phyloP scores from a whole-genome alignment of 768 basidiomycete genomes.

The Podaxis sp. region DNA sequence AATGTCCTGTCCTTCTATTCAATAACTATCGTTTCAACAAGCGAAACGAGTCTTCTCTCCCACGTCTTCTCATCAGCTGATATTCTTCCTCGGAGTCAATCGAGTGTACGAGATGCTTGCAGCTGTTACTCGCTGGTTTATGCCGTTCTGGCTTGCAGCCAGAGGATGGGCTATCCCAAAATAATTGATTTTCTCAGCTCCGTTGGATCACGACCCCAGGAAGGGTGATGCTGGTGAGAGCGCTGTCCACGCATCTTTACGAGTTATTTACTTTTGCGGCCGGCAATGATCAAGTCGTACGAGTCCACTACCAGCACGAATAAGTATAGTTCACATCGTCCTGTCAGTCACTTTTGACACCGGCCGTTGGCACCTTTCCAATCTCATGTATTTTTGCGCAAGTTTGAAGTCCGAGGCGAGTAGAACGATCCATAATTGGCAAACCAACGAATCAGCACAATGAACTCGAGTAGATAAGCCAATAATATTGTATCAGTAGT shows the following conservation, averaged over 20 bases:
- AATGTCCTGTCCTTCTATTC: not conserved
- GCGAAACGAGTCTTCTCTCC: not conserved
- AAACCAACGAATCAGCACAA: not conserved
- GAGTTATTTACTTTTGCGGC: not conserved
- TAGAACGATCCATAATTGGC: not conserved
- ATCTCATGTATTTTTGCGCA: not conserved
- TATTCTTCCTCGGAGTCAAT: not conserved
- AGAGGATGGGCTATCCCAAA: not conserved
- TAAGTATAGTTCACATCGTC: not conserved
- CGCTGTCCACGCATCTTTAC: not conserved
- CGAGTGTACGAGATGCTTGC: not conserved
- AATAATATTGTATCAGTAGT: slow-evolving; percentile 2
- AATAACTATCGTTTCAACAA: not conserved
- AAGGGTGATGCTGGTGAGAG: not conserved
- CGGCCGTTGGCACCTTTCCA: not conserved
- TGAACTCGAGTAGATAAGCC: slow-evolving; percentile 7
- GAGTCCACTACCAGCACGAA: not conserved
- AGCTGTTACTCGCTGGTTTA: not conserved
- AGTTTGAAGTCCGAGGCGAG: not conserved
- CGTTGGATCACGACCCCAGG: not conserved
- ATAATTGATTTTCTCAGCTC: not conserved
- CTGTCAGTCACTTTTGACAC: not conserved
- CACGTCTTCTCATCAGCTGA: slow-evolving; percentile 6
- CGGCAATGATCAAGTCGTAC: not conserved
- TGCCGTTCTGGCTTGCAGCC: not conserved